Percentiles rank a stretch among this genome's conserved stretches.
Evolutionary conservation across 1,284 basidiomycete genomes (phyloP).

Genomic region (Polyporus tsugae): DNA sequence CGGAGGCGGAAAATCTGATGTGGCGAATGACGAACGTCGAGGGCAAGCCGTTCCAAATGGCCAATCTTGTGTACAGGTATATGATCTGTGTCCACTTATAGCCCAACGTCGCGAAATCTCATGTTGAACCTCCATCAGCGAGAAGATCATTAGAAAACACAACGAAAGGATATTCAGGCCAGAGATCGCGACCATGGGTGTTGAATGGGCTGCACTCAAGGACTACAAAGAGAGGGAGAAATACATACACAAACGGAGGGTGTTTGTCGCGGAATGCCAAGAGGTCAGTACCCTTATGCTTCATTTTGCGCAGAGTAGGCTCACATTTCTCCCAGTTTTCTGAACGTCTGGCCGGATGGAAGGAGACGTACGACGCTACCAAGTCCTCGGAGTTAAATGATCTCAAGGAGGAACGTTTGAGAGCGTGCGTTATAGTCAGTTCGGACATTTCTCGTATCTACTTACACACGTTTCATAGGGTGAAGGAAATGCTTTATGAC

Average conservation of each 20-base stretch:
- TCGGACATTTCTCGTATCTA: neutral
- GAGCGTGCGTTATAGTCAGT: neutral
- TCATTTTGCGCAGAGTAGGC: neutral
- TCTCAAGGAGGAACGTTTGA: slow-evolving; percentile 7
- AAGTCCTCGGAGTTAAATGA: neutral
- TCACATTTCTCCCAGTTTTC: neutral
- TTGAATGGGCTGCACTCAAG: neutral
- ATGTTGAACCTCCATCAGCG: neutral
- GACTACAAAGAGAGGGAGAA: neutral
- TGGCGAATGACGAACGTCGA: neutral
- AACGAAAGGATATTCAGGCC: neutral
- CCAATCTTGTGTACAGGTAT: neutral
- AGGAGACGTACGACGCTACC: neutral
- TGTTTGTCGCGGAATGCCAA: neutral
- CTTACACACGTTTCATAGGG: neutral
- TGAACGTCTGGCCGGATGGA: neutral
- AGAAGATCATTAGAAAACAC: neutral
- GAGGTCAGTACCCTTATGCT: neutral
- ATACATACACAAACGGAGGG: slow-evolving; percentile 1
- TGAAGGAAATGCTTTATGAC: slow-evolving; percentile 11
- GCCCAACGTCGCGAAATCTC: neutral
- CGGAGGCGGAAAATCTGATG: neutral
- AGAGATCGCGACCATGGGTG: neutral
- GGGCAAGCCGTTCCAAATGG: neutral
- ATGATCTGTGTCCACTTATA: neutral